Conservation (phyloP, 192 early-diverging fungal genomes). For the Coemansia sp. region DNA sequence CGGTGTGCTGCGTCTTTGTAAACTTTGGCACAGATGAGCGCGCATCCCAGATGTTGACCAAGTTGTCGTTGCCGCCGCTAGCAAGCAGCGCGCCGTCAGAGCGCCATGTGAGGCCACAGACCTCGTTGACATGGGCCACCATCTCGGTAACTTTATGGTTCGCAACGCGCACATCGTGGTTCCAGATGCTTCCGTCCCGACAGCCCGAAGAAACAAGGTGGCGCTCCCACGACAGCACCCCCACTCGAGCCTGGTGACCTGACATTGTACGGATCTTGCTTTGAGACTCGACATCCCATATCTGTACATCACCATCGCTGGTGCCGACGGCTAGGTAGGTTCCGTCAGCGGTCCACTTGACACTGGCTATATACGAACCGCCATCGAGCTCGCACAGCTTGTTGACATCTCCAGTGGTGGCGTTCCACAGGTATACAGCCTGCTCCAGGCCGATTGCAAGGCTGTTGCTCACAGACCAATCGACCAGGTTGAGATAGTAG, state of each 20-base stretch:
- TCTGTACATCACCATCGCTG: conserved; percentile 76
- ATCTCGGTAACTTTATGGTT: conserved; percentile 77
- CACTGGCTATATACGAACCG: conserved; percentile 63
- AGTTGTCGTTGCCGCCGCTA: conserved; percentile 93
- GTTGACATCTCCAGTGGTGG: conserved; percentile 64
- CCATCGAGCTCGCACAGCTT: conserved; percentile 50
- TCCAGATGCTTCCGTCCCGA: conserved; percentile 86
- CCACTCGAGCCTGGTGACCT: conserved; percentile 77
- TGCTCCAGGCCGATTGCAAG: conserved; percentile 85
- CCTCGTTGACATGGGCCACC: conserved; percentile 68
- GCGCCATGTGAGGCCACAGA: conserved; percentile 90
- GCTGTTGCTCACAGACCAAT: conserved; percentile 81
- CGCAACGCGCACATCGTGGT: conserved; percentile 91
- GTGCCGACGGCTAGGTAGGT: conserved; percentile 69
- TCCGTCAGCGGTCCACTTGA: conserved; percentile 75
- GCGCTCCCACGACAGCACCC: conserved; percentile 82
- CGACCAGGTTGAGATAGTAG: conserved; percentile 93
- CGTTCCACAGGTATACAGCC: conserved; percentile 91
- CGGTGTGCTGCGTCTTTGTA: conserved; percentile 72
- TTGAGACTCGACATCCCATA: conserved; percentile 84
- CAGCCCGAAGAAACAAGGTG: conserved; percentile 82
- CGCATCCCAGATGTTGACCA: conserved; percentile 87
- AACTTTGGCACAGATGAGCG: conserved; percentile 64
- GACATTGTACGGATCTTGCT: conserved; percentile 78
- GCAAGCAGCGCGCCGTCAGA: conserved; percentile 77